phyloP scores from a whole-genome alignment of 495 filamentous ascomycete genomes.

The Ramalina peruviana region DNA sequence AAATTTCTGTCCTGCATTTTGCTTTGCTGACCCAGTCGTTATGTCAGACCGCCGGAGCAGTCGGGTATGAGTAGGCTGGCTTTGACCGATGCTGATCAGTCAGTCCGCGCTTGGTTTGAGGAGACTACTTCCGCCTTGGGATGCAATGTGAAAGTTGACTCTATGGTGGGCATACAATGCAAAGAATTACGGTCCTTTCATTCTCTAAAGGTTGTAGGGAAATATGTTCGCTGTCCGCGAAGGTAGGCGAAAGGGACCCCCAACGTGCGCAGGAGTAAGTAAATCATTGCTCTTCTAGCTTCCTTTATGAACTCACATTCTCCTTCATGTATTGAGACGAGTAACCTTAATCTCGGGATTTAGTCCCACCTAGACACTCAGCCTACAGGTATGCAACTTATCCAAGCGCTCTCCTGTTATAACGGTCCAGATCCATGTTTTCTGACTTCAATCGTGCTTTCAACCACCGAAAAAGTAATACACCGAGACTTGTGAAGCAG shows the following conservation, averaged over 20 bases:
- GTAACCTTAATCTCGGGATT: too few species aligned
- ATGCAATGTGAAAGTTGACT: constrained; percentile 46
- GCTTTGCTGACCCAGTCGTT: constrained; percentile 14
- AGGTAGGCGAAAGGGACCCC: constrained; percentile 38
- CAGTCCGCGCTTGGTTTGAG: constrained; percentile 64
- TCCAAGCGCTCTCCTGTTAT: too few species aligned
- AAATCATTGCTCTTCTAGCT: too few species aligned
- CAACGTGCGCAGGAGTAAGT: constrained; percentile 47
- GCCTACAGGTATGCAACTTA: constrained; percentile 26
- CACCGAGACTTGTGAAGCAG: too few species aligned
- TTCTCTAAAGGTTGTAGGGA: constrained; percentile 25
- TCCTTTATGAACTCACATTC: too few species aligned
- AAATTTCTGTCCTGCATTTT: constrained; percentile 3
- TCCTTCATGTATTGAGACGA: too few species aligned
- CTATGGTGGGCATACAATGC: constrained; percentile 30
- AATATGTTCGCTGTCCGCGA: constrained; percentile 65
- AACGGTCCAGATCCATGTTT: too few species aligned
- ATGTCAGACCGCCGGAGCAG: constrained; percentile 33
- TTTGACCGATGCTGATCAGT: constrained; percentile 55
- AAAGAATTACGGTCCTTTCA: not conserved
- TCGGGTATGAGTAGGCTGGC: constrained; percentile 55
- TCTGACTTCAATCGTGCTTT: too few species aligned
- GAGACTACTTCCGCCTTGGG: constrained; percentile 47
- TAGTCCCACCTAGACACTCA: constrained; percentile 51
- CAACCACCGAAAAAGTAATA: too few species aligned